Evolutionary conservation across 2,329 filamentous ascomycete species (phyloP).

Genomic region (Stachybotrys elegans): DNA sequence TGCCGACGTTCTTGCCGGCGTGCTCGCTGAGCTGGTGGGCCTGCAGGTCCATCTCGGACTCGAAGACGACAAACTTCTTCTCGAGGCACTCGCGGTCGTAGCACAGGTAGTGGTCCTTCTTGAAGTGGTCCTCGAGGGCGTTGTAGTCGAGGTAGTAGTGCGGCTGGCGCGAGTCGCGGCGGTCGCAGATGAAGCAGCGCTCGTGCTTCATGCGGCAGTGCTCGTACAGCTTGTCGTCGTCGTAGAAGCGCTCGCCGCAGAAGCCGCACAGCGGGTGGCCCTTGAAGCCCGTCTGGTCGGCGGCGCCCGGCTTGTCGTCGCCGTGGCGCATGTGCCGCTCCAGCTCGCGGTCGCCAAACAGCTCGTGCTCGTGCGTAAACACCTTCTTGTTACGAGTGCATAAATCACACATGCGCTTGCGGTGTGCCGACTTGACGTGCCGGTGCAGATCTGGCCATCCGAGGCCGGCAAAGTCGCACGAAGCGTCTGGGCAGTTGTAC

Average conservation of each 20-base stretch:
- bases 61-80: slow-evolving; percentile 97
- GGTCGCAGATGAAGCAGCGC: slow-evolving; percentile 89
- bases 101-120: slow-evolving; percentile 81
- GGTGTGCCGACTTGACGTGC: slow-evolving; percentile 77
- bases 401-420: slow-evolving; percentile 86
- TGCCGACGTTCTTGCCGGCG: slow-evolving; percentile 75
- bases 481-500: slow-evolving; percentile 88
- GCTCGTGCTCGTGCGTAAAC: slow-evolving; percentile 94
- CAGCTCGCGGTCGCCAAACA: slow-evolving; percentile 78
- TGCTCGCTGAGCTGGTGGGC: slow-evolving; percentile 86
- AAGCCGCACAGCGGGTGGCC: slow-evolving; percentile 94
- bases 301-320: slow-evolving; percentile 82
- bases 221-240: slow-evolving; percentile 88
- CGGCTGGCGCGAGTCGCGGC: slow-evolving; percentile 62
- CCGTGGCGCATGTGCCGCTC: slow-evolving; percentile 85
- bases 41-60: slow-evolving; percentile 90
- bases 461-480: slow-evolving; percentile 76
- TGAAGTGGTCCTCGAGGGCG: slow-evolving; percentile 80
- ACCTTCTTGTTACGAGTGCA: slow-evolving; percentile 94
- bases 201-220: slow-evolving; percentile 95
- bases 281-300: slow-evolving; percentile 92
- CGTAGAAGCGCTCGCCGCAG: slow-evolving; percentile 88
- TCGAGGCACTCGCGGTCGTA: slow-evolving; percentile 82
- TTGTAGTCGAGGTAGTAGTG: slow-evolving; percentile 92
- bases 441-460: slow-evolving; percentile 55